Evolutionary conservation across 805 yeast genomes (phyloP).

Genomic region (Metschnikowia drakensbergensis): DNA sequence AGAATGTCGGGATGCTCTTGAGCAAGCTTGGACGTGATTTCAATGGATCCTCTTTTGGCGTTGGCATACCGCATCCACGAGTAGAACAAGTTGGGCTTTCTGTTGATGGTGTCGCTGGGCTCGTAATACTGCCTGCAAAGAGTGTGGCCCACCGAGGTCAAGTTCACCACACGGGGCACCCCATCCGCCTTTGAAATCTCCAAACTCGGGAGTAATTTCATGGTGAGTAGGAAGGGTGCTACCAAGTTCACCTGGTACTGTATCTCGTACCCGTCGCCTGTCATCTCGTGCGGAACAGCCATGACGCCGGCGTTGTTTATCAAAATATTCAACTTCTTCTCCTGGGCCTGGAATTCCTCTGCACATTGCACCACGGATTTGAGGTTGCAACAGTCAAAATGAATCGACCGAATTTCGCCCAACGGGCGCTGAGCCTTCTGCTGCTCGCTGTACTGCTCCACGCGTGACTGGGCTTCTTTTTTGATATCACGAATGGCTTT

Average conservation of each 20-base stretch:
- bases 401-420: conserved; percentile 14
- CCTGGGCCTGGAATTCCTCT: conserved; percentile 21
- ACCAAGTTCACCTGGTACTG: conserved; percentile 41
- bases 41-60: conserved; percentile 34
- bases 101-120: conserved; percentile 23
- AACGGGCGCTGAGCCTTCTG: conserved; percentile 22
- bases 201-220: conserved; percentile 27
- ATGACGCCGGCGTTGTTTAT: conserved; percentile 41
- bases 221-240: conserved; percentile 33
- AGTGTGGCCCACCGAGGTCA: conserved; percentile 35
- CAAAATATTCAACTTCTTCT: conserved; percentile 29
- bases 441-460: conserved; percentile 22
- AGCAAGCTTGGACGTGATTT: conserved; percentile 27
- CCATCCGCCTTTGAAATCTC: conserved; percentile 16
- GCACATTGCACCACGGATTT: conserved; percentile 19
- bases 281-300: conserved; percentile 35
- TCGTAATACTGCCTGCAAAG: conserved; percentile 21
- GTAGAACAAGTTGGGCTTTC: conserved; percentile 23
- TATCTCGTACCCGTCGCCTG: conserved; percentile 37
- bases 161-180: conserved; percentile 29
- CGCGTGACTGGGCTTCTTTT: conserved; percentile 29
- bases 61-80: conserved; percentile 35
- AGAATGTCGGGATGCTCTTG: conserved; percentile 28
- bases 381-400: conserved; percentile 18
- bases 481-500: conserved; percentile 33